phyloP scores from a whole-genome alignment of 495 filamentous ascomycete genomes.

The Xylaria scruposa region DNA sequence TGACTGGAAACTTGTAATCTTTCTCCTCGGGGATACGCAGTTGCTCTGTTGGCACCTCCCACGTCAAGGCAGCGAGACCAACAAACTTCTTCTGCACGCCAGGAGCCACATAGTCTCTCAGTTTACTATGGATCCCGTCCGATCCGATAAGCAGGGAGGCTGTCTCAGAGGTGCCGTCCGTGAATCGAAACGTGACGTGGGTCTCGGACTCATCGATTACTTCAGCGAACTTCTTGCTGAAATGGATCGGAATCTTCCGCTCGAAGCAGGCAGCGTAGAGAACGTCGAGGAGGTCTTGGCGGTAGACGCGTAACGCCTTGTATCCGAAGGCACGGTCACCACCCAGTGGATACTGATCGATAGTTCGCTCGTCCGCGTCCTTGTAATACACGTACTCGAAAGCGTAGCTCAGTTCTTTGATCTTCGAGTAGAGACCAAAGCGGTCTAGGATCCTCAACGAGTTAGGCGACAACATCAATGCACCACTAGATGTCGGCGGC shows the following conservation, averaged over 20 bases:
- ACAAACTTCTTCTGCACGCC: constrained; percentile 26
- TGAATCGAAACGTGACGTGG: constrained; percentile 47
- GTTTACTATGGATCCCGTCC: constrained; percentile 56
- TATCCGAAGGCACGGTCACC: constrained; percentile 49
- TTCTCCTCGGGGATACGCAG: constrained; percentile 28
- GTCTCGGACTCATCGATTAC: constrained; percentile 44
- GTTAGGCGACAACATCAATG: constrained; percentile 60
- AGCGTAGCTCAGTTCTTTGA: constrained; percentile 37
- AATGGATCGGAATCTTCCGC: constrained; percentile 46
- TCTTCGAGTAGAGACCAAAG: constrained; percentile 49
- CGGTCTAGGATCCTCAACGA: constrained; percentile 54
- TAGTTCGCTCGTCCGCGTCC: constrained; percentile 40
- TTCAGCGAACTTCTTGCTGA: constrained; percentile 49
- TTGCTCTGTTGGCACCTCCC: constrained; percentile 22
- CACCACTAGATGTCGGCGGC: constrained; percentile 45
- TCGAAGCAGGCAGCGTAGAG: constrained; percentile 43
- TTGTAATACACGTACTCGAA: constrained; percentile 53
- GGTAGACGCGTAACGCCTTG: constrained; percentile 53
- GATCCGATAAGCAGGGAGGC: constrained; percentile 52
- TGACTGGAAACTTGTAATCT: constrained; percentile 49
- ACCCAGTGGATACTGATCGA: constrained; percentile 55
- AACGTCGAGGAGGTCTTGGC: constrained; percentile 50
- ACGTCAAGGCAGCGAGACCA: constrained; percentile 29
- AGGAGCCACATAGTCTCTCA: constrained; percentile 38
- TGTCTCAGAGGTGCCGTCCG: constrained; percentile 44